A percentile compares a stretch with the other conserved stretches of the same genome.
phyloP scores from a whole-genome alignment of 2,329 filamentous ascomycete species.

The Hirsutella minnesotensis region DNA sequence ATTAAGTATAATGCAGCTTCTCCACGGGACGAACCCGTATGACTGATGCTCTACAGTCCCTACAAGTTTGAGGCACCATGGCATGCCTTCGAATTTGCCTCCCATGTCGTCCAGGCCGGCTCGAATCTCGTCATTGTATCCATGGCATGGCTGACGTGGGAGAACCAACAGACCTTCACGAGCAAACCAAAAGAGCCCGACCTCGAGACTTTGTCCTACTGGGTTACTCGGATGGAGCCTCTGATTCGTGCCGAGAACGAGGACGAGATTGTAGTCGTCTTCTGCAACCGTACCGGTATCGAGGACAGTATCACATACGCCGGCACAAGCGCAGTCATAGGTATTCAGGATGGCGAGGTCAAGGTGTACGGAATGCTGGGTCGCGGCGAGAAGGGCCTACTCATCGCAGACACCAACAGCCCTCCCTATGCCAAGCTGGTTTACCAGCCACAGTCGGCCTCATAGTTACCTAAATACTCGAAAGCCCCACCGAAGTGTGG shows the following conservation, averaged over 20 bases:
- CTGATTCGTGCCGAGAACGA: conserved; percentile 37
- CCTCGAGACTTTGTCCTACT: conserved; percentile 63
- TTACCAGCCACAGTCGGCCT: conserved; percentile 5
- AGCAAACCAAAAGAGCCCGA: conserved; percentile 48
- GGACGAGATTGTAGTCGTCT: conserved; percentile 54
- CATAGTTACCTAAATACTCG: not conserved
- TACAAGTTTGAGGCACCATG: conserved; percentile 28
- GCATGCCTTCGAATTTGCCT: conserved; percentile 31
- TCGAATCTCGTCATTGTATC: conserved; percentile 56
- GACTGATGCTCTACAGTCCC: conserved; percentile 10
- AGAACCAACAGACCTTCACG: conserved; percentile 32
- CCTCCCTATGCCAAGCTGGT: conserved; percentile 34
- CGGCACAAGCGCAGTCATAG: conserved; percentile 61
- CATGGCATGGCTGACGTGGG: conserved; percentile 68
- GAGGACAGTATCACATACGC: conserved; percentile 59
- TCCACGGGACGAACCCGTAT: not conserved
- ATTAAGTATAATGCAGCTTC: conserved; percentile 35
- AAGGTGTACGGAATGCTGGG: conserved; percentile 59
- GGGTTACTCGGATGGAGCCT: conserved; percentile 60
- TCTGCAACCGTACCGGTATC: conserved; percentile 58
- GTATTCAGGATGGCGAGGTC: conserved; percentile 52
- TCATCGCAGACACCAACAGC: conserved; percentile 52
- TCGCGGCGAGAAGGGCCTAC: conserved; percentile 54
- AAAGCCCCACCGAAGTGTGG: not conserved
- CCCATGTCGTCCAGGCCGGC: conserved; percentile 41